Percentiles rank a stretch among this genome's conserved stretches.
phyloP scores from a whole-genome alignment of 192 early-diverging fungal genomes.

The Umbelopsis ramanniana region DNA sequence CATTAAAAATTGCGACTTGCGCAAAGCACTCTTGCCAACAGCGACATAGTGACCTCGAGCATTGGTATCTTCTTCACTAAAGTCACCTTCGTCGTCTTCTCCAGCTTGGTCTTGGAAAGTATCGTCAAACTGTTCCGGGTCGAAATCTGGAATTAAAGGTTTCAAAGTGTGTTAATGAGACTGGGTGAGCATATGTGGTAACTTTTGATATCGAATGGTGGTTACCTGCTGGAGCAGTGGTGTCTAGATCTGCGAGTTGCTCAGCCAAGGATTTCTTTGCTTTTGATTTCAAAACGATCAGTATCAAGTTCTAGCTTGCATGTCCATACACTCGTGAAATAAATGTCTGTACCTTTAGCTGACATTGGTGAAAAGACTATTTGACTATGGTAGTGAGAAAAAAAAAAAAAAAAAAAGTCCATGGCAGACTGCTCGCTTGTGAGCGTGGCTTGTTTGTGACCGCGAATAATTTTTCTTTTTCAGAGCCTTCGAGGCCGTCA shows the following conservation, averaged over 20 bases:
- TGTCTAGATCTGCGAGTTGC: constrained; percentile 55
- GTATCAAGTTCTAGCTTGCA: not conserved
- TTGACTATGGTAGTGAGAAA: not conserved
- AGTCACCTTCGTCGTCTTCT: constrained; percentile 38
- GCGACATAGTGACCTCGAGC: constrained; percentile 70
- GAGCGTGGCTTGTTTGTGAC: constrained; percentile 21
- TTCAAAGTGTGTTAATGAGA: not conserved
- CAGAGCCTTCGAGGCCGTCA: not conserved
- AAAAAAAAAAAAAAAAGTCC: constrained; percentile 15
- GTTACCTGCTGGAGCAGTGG: constrained; percentile 58
- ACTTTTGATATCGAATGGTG: not conserved
- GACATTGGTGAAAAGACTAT: not conserved
- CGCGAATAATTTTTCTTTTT: constrained; percentile 18
- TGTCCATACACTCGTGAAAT: not conserved
- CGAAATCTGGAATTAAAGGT: constrained; percentile 57
- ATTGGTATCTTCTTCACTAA: constrained; percentile 47
- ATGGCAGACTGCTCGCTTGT: not conserved
- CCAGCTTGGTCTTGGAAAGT: constrained; percentile 47
- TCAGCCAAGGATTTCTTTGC: constrained; percentile 54
- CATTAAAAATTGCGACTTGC: constrained; percentile 62
- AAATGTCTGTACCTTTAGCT: not conserved
- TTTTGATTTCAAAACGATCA: not conserved
- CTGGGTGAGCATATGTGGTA: not conserved
- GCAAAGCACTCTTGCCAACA: constrained; percentile 73
- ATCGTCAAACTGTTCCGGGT: constrained; percentile 69